These are phyloP conservation scores for Perkinsus marinus DNA, from an alignment of 169 alveolate genomes.

Conservation along the genomic window DNA sequence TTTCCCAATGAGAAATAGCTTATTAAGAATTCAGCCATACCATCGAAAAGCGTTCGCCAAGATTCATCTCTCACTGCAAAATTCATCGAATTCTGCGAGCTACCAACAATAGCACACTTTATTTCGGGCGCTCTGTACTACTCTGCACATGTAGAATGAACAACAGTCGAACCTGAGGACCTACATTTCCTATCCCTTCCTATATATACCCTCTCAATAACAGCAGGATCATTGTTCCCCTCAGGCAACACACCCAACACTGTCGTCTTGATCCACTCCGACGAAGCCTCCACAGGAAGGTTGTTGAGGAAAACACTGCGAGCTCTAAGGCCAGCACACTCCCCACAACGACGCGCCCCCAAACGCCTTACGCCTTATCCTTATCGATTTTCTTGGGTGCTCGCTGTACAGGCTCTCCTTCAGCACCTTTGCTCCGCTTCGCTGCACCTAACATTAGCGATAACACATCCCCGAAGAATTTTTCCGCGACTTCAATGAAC, in stretches of 20 bases:
- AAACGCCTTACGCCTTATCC: not conserved
- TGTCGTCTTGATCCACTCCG: not conserved
- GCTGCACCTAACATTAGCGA: not conserved
- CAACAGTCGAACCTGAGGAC: too few relatives aligned
- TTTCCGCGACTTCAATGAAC: not conserved
- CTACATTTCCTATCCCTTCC: not conserved
- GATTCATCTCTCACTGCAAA: too few relatives aligned
- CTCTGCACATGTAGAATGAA: too few relatives aligned
- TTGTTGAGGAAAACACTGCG: not conserved
- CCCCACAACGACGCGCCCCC: too few relatives aligned
- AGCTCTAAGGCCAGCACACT: not conserved
- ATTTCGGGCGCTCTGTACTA: too few relatives aligned
- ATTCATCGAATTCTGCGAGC: too few relatives aligned
- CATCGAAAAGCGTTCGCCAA: too few relatives aligned
- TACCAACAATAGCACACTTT: too few relatives aligned
- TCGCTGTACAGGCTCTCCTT: not conserved
- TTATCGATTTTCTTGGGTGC: not conserved
- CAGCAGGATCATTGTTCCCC: not conserved
- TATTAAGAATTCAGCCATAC: too few relatives aligned
- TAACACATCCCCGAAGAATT: not conserved
- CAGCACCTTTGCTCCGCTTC: not conserved
- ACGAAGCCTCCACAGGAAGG: not conserved
- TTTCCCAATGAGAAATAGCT: too few relatives aligned
- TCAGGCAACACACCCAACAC: not conserved
- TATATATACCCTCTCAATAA: not conserved